Percentiles rank a stretch among this genome's conserved stretches.
Evolutionary conservation across 768 basidiomycete genomes (phyloP).

Genomic region (Phaeotremella fagi): DNA sequence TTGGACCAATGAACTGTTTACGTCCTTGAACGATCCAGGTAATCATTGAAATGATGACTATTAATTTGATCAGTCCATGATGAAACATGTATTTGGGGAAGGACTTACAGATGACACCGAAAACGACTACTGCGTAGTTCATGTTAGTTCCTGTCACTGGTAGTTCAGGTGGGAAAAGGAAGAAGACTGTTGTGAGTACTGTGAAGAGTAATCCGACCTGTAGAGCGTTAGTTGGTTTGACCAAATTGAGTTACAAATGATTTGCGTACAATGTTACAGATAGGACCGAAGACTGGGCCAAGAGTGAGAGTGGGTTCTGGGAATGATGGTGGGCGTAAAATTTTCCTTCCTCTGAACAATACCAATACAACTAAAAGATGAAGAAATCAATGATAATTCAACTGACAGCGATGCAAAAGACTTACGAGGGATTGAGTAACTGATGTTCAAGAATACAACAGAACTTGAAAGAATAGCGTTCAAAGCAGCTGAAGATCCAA

Average conservation of each 20-base stretch:
- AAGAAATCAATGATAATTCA: neutral
- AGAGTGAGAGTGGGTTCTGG: conserved; percentile 47
- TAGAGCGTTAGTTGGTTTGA: neutral
- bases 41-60: conserved; percentile 31
- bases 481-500: conserved; percentile 31
- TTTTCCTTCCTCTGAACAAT: conserved; percentile 22
- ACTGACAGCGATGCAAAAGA: neutral
- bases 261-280: conserved; percentile 25
- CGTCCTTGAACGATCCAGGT: conserved; percentile 45
- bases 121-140: conserved; percentile 44
- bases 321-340: conserved; percentile 28
- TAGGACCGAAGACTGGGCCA: conserved; percentile 35
- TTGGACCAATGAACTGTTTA: conserved; percentile 39
- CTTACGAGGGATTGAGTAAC: conserved; percentile 37
- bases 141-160: conserved; percentile 31
- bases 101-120: conserved; percentile 32
- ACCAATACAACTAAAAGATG: conserved; percentile 19
- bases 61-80: neutral
- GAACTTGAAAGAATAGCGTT: conserved; percentile 41
- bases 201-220: conserved; percentile 43
- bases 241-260: neutral
- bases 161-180: conserved; percentile 39
- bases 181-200: conserved; percentile 43
- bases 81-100: neutral
- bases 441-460: conserved; percentile 38